phyloP scores from a whole-genome alignment of 257 asterid genomes.

The Cruciata laevipes region DNA sequence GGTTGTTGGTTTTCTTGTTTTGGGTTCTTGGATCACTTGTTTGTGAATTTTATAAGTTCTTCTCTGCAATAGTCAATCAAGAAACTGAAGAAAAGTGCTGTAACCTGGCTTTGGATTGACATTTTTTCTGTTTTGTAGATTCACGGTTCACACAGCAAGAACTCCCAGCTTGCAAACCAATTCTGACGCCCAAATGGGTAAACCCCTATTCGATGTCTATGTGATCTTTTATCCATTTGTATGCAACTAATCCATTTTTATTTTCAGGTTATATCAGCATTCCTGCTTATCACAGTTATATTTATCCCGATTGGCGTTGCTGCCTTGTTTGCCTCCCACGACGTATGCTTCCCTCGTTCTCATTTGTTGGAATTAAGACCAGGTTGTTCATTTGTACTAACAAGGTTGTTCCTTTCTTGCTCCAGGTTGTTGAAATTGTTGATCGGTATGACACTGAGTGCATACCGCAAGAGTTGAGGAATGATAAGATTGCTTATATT shows the following conservation, averaged over 20 bases:
- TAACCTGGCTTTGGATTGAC: background rate
- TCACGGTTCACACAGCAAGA: slow-evolving; percentile 98
- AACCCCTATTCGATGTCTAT: background rate
- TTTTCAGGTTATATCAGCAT: slow-evolving; percentile 73
- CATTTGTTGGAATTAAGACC: background rate
- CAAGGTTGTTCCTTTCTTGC: slow-evolving; percentile 7
- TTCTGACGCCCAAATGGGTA: slow-evolving; percentile 97
- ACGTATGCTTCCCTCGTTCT: slow-evolving; percentile 26
- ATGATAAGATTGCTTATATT: slow-evolving; percentile 35
- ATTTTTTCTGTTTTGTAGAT: slow-evolving; percentile 38
- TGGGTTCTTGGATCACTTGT: background rate
- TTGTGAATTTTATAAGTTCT: background rate
- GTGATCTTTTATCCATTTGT: background rate
- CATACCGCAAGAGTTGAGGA: slow-evolving; percentile 28
- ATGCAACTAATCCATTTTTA: slow-evolving; percentile 11
- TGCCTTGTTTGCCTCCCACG: slow-evolving; percentile 66
- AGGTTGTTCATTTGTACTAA: background rate
- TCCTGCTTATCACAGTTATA: slow-evolving; percentile 61
- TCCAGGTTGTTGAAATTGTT: slow-evolving; percentile 56
- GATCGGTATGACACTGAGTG: slow-evolving; percentile 47
- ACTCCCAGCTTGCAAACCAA: slow-evolving; percentile 98
- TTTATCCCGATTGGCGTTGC: slow-evolving; percentile 88
- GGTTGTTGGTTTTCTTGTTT: background rate
- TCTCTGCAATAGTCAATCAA: background rate
- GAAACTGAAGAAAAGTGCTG: too few species aligned